Evolutionary conservation across 176 grass and related monocot species (phyloP), one percentile per base, ranked within the genome.

Genomic region (Musa itinerans): DNA sequence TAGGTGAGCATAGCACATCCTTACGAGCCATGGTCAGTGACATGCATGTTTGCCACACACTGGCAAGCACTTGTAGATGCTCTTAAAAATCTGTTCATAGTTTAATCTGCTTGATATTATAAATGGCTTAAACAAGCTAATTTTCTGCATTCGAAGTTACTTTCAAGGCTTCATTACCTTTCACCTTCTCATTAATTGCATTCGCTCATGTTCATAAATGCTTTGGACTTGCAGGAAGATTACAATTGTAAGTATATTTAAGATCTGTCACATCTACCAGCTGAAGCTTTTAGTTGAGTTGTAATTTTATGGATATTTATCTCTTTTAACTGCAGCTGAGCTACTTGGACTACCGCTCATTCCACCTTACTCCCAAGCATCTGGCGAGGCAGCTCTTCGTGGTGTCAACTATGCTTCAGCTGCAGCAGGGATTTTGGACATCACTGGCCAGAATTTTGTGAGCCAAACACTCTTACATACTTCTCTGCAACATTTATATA

Each of bases 321-420:
- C 57, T 63, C 48, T 23, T 17, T 72, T 54, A 23, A 72, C 69
- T 75, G 74, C 71, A 98, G 94, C 94, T 87, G 80, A 91, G 23
- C 84, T 91, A 16, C 84, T 98, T 11, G 94, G 94, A 11, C 80
- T 99, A 9, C 95, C 95, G 76, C 84, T 99, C 23, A 71, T 94
- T 73, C 95, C 90, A 1, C 82, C 95, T 0, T 78, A 91, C 80
- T 78, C 83, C n/a, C 57, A 81, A 63, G 88, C 90, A 4, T 77
- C 89, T 19, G 80, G 68, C 6, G 86, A 86, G 76, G 86, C 62
- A 16, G 79, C 82, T 1, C 86, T 94, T 21, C 88, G 83, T 55
- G 95, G 95, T 8, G 91, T 94, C 80, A 99, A 99, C 90, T 99
- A 89, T 71, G 95, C 95, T 1, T 93, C 95, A 0, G 95, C 95